A percentile compares a stretch with the other conserved stretches of the same genome.
These are phyloP conservation scores for Salix viminalis DNA, from an alignment of 345 rosid species.

Conservation along the genomic window DNA sequence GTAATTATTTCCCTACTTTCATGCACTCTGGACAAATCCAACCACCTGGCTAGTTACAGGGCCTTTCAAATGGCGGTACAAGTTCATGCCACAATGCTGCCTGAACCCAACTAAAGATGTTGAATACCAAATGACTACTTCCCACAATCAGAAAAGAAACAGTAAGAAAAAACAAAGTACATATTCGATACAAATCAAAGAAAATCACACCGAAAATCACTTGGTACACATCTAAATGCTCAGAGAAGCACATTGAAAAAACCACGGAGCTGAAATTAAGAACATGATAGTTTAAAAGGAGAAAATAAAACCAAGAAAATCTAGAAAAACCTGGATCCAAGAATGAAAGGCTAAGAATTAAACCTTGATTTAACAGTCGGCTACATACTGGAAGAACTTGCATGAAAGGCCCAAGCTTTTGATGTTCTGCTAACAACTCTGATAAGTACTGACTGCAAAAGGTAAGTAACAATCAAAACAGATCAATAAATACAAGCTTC, in stretches of 20 bases:
- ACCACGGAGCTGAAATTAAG: not conserved
- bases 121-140: not conserved
- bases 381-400: slow-evolving; percentile 89
- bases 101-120: not conserved
- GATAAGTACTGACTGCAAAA: slow-evolving; percentile 72
- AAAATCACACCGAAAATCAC: not conserved
- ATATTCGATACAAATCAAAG: not conserved
- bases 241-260: slow-evolving; percentile 7
- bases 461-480: slow-evolving; percentile 20
- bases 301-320: slow-evolving; percentile 9
- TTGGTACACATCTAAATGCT: slow-evolving; percentile 18
- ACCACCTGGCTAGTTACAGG: not conserved
- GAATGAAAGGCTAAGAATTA: slow-evolving; percentile 17
- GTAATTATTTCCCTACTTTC: not conserved
- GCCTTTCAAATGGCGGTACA: not conserved
- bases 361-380: slow-evolving; percentile 93
- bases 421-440: slow-evolving; percentile 89
- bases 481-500: slow-evolving; percentile 31
- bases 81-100: not conserved
- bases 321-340: slow-evolving; percentile 57
- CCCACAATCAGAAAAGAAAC: not conserved
- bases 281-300: not conserved
- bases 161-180: not conserved
- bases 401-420: slow-evolving; percentile 94
- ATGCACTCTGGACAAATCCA: not conserved